Base-by-base conservation (phyloP, 345 rosid species). In the Barbarea vulgaris region DNA sequence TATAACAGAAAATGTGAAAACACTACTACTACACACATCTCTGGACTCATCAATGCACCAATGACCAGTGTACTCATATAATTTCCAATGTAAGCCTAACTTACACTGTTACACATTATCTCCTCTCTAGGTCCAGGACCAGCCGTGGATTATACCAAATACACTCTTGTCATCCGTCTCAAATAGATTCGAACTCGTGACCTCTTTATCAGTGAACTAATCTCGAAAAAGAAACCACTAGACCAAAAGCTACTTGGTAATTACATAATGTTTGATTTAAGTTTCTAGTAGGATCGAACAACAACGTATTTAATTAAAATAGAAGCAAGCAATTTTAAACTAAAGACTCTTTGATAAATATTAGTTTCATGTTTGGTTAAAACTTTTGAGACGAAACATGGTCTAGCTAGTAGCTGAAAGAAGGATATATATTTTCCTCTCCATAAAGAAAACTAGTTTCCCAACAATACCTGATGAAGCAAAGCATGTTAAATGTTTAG, bases 1-100 rank as follows among this genome's bases (percentile, higher is more conserved):
- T 9, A 19, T 41, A 51, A 48, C 42, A 69, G 39, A 50, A 37
- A 12, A 4, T 13, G 52, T 62, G 28, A 22, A 22, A 62, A 51
- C 61, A 36, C 68, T 24, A 59, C 59, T 72, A 50, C n/a, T n/a
- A n/a, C n/a, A n/a, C 19, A 2, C 62, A 51, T 8, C 37, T 37
- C 21, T 60, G 7, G 18, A 36, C 74, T 41, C 17, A 39, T 36
- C 24, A 33, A 52, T 73, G 46, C 22, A 52, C 59, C 47, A 24
- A 55, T 7, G n/a, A n/a, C n/a, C n/a, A n/a, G n/a, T n/a, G n/a
- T n/a, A n/a, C 30, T 42, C 13, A 12, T 15, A 14, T 14, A 31
- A 6, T 21, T 21, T 25, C 4, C n/a, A 24, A 22, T 59, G 37
- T 31, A 36, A 11, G 24, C 41, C 30, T 61, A 36, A 36, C 63